phyloP scores from a whole-genome alignment of 768 basidiomycete species.

The Trametes gibbosa region DNA sequence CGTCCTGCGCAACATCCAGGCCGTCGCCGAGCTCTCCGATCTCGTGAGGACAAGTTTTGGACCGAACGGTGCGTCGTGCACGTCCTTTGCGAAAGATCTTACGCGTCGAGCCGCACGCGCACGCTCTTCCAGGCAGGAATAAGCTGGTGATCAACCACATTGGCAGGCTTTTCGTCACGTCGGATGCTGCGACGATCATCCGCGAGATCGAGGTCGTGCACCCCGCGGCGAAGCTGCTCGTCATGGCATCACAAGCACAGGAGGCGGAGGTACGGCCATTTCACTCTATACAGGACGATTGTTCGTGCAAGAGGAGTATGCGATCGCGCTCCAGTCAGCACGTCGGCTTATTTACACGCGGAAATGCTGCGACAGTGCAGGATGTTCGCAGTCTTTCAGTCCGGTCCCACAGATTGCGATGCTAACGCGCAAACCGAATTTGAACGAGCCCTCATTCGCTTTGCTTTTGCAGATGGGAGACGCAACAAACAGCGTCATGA shows the following conservation, averaged over 20 bases:
- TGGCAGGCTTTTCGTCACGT: slow-evolving; percentile 93
- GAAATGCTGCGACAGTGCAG: neutral
- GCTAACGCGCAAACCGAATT: no score
- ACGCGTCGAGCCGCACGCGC: neutral
- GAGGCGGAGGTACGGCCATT: slow-evolving; percentile 76
- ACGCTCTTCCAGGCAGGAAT: slow-evolving; percentile 70
- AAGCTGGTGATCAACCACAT: slow-evolving; percentile 98
- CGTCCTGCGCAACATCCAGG: slow-evolving; percentile 94
- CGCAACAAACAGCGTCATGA: slow-evolving; percentile 92
- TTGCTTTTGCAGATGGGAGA: slow-evolving; percentile 74
- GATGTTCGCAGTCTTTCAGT: neutral
- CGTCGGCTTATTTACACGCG: no score
- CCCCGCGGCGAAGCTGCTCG: slow-evolving; percentile 97
- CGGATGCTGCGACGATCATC: slow-evolving; percentile 98
- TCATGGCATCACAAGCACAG: slow-evolving; percentile 97
- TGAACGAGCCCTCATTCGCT: neutral
- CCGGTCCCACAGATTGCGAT: no score
- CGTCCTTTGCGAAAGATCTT: neutral
- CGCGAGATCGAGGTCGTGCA: slow-evolving; percentile 98
- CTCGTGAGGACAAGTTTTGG: slow-evolving; percentile 96
- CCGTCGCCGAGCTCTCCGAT: slow-evolving; percentile 92
- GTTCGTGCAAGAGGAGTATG: no score
- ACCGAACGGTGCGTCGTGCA: slow-evolving; percentile 72
- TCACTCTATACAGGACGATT: neutral
- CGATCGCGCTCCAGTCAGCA: no score